Base-by-base conservation (phyloP, 768 basidiomycete genomes). In the Arthromyces matolae region DNA sequence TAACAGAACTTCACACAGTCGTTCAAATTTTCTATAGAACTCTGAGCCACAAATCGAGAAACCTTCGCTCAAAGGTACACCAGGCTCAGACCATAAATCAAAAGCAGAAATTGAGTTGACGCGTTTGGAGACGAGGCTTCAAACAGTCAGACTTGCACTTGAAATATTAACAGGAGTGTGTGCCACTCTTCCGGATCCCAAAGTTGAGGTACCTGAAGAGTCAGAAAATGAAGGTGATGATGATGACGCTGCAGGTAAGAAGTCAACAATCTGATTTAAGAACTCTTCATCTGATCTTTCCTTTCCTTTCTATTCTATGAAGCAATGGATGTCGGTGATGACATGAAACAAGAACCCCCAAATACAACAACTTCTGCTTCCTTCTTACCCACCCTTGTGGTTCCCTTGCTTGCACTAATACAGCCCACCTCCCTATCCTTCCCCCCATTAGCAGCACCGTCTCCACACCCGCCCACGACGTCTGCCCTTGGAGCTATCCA, bases 121-220 rank as follows among this genome's bases (percentile, higher is more conserved):
- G 51, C 70, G 70, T 23, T 69, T 93, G 12, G 93, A 97, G 65
- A 69, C 72, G 13, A 78, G 70, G 45, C 64, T 96, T 43, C 76
- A 84, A 56, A 87, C 86, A 1, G 75, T 90, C 9, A 86, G 88
- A 53, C 75, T 93, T 25, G 81, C 86, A n/a, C 71, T 96, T 22
- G 93, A 97, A 67, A 81, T 96, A 40, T 64, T 96, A 52, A 94
- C 92, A 0, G 86, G 86, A 24, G 72, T 79, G n/a, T 96, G 90
- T 61, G 93, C 93, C 16, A 89, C 84, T 5, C 68, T 96, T 32
- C 90, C 90, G 4, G 90, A 92, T 57, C 81, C 86, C 14, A 81
- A 83, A 45, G 68, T 73, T 35, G 65, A 61, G 23, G 53, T 59
- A 13, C 53, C 27, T 14, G 61, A 59, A 20, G 72, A 76, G 58